phyloP scores from a whole-genome alignment of 2,329 filamentous ascomycete species.

The Zymoseptoria passerinii region DNA sequence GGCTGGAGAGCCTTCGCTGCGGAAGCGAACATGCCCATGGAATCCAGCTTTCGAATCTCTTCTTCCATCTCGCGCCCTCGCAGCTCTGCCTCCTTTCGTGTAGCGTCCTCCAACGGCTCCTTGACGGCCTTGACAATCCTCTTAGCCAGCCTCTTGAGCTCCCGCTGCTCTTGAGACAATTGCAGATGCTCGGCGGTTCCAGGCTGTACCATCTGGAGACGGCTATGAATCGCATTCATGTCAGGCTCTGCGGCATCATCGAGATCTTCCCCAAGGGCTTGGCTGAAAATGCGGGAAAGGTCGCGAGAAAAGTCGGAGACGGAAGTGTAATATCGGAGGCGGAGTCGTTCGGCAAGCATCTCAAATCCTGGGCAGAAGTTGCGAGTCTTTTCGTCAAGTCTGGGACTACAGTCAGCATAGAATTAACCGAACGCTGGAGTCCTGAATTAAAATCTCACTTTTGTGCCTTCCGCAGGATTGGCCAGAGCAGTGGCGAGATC shows the following conservation, averaged over 20 bases:
- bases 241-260: constrained; percentile 21
- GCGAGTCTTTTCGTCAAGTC: constrained; percentile 51
- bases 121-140: constrained; percentile 79
- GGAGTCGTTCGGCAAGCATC: constrained; percentile 45
- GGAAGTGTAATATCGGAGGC: constrained; percentile 51
- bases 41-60: constrained; percentile 65
- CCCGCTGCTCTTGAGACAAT: constrained; percentile 58
- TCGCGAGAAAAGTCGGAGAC: constrained; percentile 54
- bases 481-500: constrained; percentile 64
- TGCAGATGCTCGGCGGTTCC: constrained; percentile 33
- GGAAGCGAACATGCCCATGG: constrained; percentile 49
- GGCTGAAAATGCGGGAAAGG: constrained; percentile 48
- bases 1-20: constrained; percentile 41
- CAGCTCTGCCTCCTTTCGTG: constrained; percentile 74
- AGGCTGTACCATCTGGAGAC: constrained; percentile 30
- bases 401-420: constrained; percentile 37
- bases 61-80: constrained; percentile 60
- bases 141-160: constrained; percentile 77
- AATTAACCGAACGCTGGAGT: not conserved
- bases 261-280: constrained; percentile 37
- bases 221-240: constrained; percentile 34
- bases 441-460: constrained; percentile 53
- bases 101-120: constrained; percentile 64
- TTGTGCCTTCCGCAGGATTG: constrained; percentile 71
- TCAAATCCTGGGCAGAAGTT: constrained; percentile 48